phyloP scores from a whole-genome alignment of 768 basidiomycete species.

The Rubroboletus pulcherrimus region DNA sequence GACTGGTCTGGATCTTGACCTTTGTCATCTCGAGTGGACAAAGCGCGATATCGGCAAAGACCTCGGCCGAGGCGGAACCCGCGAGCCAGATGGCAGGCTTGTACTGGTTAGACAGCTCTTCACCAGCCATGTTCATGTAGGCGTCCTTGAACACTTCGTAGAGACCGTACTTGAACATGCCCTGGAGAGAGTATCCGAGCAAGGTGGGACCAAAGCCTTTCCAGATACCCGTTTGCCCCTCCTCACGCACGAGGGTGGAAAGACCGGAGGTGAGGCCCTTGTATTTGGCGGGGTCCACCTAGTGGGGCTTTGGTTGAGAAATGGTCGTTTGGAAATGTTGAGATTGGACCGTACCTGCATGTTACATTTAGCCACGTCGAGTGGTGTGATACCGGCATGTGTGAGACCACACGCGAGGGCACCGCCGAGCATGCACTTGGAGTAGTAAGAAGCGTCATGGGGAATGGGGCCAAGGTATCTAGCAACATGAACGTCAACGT shows the following conservation, averaged over 20 bases:
- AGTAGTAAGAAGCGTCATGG: constrained; percentile 72
- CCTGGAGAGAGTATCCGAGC: constrained; percentile 92
- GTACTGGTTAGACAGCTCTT: constrained; percentile 75
- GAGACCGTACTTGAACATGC: constrained; percentile 98
- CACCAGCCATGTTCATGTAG: constrained; percentile 87
- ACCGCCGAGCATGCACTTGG: constrained; percentile 88
- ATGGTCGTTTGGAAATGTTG: too few relatives aligned
- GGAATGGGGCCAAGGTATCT: constrained; percentile 71
- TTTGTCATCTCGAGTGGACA: constrained; percentile 95
- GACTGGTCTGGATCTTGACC: constrained; percentile 84
- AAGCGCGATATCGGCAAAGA: constrained; percentile 94
- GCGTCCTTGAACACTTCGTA: constrained; percentile 95
- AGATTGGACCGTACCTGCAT: constrained; percentile 61
- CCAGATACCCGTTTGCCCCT: constrained; percentile 84
- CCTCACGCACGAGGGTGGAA: constrained; percentile 66
- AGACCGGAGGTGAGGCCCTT: constrained; percentile 60
- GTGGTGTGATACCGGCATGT: constrained; percentile 82
- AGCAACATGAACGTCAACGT: constrained; percentile 4
- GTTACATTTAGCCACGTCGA: constrained; percentile 89
- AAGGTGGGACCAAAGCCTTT: constrained; percentile 94
- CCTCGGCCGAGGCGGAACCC: constrained; percentile 90
- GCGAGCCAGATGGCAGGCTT: constrained; percentile 91
- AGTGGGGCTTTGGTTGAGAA: background rate
- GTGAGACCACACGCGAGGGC: constrained; percentile 83
- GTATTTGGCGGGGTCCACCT: constrained; percentile 80